These are phyloP conservation scores for Ormosia emarginata DNA, from an alignment of 306 rosid genomes.

Conservation along the genomic window DNA sequence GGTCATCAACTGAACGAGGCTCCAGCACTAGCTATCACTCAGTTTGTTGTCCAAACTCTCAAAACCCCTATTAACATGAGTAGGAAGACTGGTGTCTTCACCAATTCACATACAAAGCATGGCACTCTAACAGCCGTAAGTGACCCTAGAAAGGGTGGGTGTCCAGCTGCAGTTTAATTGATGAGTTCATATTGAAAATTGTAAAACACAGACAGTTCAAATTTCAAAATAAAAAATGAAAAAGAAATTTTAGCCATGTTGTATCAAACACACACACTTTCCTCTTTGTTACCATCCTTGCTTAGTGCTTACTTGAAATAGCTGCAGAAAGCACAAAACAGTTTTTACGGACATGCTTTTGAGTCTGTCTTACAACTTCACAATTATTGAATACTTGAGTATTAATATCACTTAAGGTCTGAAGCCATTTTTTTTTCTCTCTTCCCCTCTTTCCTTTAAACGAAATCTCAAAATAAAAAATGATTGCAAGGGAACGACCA, in stretches of 20 bases:
- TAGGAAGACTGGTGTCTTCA: constrained; percentile 30
- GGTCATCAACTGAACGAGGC: constrained; percentile 54
- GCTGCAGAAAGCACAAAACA: background rate
- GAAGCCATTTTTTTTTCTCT: background rate
- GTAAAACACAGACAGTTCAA: background rate
- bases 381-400: background rate
- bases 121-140: constrained; percentile 78
- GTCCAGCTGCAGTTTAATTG: constrained; percentile 62
- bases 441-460: too few relatives aligned
- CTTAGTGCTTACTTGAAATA: background rate
- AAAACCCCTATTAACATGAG: constrained; percentile 27
- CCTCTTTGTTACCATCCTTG: background rate
- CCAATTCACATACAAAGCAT: constrained; percentile 15
- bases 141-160: constrained; percentile 85
- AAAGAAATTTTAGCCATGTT: background rate
- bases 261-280: background rate
- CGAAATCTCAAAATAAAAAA: too few relatives aligned
- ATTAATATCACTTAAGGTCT: background rate
- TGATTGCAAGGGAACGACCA: too few relatives aligned
- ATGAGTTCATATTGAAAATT: constrained; percentile 2
- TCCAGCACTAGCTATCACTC: constrained; percentile 57
- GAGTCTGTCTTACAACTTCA: background rate
- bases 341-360: background rate
- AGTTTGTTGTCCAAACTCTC: constrained; percentile 62
- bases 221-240: background rate